Conservation (phyloP, 306 rosid genomes). For the Vigna nakashimae region DNA sequence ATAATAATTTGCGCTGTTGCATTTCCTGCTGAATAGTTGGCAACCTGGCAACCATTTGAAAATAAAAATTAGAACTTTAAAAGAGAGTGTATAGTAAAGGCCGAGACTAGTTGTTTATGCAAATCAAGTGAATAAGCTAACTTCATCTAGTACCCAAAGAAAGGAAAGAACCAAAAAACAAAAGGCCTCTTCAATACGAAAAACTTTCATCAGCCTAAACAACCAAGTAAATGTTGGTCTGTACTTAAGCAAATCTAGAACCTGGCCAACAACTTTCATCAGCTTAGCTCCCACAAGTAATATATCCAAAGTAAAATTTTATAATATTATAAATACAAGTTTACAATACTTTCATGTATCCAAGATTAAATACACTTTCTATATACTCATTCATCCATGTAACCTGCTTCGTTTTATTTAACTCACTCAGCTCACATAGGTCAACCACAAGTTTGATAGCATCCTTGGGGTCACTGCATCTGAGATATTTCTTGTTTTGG, state of each 20-base stretch:
- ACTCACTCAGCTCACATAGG: conserved; percentile 1
- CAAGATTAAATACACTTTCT: background rate
- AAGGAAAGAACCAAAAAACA: conserved; percentile 15
- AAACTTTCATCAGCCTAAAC: conserved; percentile 1
- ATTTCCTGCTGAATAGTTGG: conserved; percentile 97
- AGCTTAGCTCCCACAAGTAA: background rate
- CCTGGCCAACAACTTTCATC: background rate
- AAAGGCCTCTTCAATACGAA: background rate
- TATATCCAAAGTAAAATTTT: background rate
- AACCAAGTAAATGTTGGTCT: background rate
- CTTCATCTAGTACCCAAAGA: background rate
- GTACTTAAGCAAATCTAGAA: conserved; percentile 22
- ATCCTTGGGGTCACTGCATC: too few species aligned
- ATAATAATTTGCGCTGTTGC: conserved; percentile 88
- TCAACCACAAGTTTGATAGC: conserved; percentile 46
- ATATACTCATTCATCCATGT: background rate
- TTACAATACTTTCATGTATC: background rate
- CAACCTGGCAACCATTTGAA: conserved; percentile 65
- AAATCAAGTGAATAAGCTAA: conserved; percentile 23
- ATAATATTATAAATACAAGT: background rate
- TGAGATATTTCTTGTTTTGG: too few species aligned
- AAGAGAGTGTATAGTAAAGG: conserved; percentile 20
- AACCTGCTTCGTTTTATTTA: conserved; percentile 14
- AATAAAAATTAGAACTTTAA: conserved; percentile 24
- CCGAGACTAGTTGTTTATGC: conserved; percentile 1